Percentiles rank a stretch among this genome's conserved stretches.
These are phyloP conservation scores for Raffaelea deltoideospora DNA, from an alignment of 2,329 filamentous ascomycete species.

Conservation along the genomic window DNA sequence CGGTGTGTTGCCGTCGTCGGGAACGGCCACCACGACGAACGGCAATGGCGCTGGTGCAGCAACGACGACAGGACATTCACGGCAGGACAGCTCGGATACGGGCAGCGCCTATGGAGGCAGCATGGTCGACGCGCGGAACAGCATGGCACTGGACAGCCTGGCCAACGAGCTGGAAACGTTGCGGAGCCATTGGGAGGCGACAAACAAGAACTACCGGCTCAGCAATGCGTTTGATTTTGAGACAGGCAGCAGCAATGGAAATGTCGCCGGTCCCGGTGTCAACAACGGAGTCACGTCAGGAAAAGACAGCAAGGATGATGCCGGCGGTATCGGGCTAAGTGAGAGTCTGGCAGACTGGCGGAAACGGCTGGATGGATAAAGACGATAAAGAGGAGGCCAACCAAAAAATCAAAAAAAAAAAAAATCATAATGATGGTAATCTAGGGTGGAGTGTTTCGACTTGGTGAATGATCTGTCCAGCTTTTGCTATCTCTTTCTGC, in stretches of 20 bases:
- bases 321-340: conserved; percentile 37
- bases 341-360: conserved; percentile 69
- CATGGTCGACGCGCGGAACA: conserved; percentile 43
- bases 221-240: conserved; percentile 87
- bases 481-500: neutral
- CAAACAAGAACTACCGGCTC: conserved; percentile 85
- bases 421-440: neutral
- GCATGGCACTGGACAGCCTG: conserved; percentile 69
- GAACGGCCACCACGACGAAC: neutral
- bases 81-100: conserved; percentile 41
- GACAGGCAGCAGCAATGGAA: conserved; percentile 9
- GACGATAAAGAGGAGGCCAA: neutral
- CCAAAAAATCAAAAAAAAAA: no score
- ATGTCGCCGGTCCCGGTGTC: conserved; percentile 18
- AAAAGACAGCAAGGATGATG: conserved; percentile 27
- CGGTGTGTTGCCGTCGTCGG: neutral
- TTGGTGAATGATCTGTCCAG: no score
- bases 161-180: conserved; percentile 86
- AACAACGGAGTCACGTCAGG: neutral
- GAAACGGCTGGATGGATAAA: conserved; percentile 48
- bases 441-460: neutral
- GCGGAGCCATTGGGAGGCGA: conserved; percentile 85
- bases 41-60: conserved; percentile 12
- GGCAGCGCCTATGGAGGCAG: conserved; percentile 53
- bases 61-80: conserved; percentile 25